These are phyloP conservation scores for Porpolomopsis calyptriformis DNA, from an alignment of 768 basidiomycete species.

Conservation along the genomic window DNA sequence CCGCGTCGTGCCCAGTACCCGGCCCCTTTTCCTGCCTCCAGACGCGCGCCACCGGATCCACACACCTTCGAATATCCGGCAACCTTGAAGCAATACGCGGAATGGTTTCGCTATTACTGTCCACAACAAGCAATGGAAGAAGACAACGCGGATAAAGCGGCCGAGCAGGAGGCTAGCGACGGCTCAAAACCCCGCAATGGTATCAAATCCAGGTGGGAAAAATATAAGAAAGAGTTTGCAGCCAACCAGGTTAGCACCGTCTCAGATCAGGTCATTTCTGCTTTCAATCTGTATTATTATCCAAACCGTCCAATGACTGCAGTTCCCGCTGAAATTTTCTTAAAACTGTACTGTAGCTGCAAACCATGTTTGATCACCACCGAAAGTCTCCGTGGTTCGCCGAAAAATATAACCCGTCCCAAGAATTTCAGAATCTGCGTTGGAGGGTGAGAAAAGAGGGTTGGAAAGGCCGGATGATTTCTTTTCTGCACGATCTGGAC, in stretches of 20 bases:
- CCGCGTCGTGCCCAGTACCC: conserved; percentile 55
- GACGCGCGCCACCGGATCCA: conserved; percentile 67
- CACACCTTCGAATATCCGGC: conserved; percentile 76
- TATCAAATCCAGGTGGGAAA: conserved; percentile 79
- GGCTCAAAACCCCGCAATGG: conserved; percentile 77
- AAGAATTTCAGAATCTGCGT: conserved; percentile 62
- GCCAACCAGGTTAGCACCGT: conserved; percentile 67
- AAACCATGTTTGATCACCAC: conserved; percentile 93
- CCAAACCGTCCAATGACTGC: conserved; percentile 16
- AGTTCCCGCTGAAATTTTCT: conserved; percentile 23
- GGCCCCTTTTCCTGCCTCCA: conserved; percentile 34
- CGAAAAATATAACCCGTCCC: conserved; percentile 83
- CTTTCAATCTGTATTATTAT: conserved; percentile 17
- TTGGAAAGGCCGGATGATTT: conserved; percentile 63
- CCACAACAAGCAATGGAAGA: conserved; percentile 73
- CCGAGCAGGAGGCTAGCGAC: conserved; percentile 74
- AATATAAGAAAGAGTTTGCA: conserved; percentile 86
- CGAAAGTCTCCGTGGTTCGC: conserved; percentile 94
- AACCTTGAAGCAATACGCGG: conserved; percentile 72
- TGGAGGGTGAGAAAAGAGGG: conserved; percentile 74
- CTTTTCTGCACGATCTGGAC: conserved; percentile 73
- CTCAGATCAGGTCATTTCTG: conserved; percentile 10
- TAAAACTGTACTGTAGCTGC: conserved; percentile 51
- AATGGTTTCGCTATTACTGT: conserved; percentile 75
- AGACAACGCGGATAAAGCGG: conserved; percentile 74